Evolutionary conservation across 768 basidiomycete species (phyloP), one percentile per base, ranked within the genome.

Genomic region (Hygrophoropsis aurantiaca): DNA sequence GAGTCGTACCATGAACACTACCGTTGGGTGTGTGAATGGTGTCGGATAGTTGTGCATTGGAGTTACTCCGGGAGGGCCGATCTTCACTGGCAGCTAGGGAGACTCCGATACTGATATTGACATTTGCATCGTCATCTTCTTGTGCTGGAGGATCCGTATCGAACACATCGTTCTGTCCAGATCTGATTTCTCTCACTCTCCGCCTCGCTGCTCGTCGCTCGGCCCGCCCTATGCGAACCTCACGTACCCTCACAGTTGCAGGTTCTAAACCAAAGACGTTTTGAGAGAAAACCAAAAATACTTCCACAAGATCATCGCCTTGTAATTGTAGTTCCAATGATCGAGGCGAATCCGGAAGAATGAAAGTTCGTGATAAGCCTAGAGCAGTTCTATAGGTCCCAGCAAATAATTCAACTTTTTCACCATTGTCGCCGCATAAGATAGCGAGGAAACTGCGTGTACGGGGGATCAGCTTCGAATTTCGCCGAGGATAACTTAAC

Each of bases 211-310:
- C 90, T 49, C 93, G 71, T 25, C 92, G 78, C 64, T 94, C 93
- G 2, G 89, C 88, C 4, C 92, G 82, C 6, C 90, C 92, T 36
- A 94, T 91, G 26, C 93, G 78, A 19, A 95, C 92, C 65, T 95
- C 93, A 4, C 92, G 83, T n/a, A 95, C 92, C 21, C 92, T 80
- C 16, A 95, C 92, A 1, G 93, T 95, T 2, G 91, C 91, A 9
- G 92, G 92, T 61, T 94, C 92, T 30, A 94, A 69, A 10, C 93
- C 92, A 59, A 94, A 94, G 23, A 94, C 88, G 53, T 92, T 94
- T 62, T 94, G 90, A 2, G 85, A 80, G 61, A 94, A 94, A 3
- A 94, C 87, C 23, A 94, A 75, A 64, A 93, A 94, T 7, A 94
- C 85, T 63, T 94, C 92, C 4, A 94, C 90, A 3, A 94, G 78